Base-by-base conservation (phyloP, 1,139 yeast genomes). In the Magnusiomyces tetraspermus region DNA sequence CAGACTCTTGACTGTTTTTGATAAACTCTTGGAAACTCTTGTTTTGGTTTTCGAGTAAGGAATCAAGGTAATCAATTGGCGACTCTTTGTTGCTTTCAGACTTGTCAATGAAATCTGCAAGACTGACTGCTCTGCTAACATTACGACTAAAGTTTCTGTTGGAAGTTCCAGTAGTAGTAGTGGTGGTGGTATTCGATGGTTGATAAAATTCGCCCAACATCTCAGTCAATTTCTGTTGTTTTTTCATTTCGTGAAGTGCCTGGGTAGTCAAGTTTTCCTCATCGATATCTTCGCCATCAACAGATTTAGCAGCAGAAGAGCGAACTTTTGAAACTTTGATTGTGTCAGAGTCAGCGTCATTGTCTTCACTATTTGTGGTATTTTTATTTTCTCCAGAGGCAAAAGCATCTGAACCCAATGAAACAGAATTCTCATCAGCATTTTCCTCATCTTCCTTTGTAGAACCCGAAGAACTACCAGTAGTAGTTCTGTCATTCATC, bases 141-240 rank as follows among this genome's bases (percentile, higher is more conserved):
- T 36, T 36, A 10, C 40, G 40, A 19, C 45, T 23, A 15, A 17
- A 6, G 21, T 22, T 22, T 23, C 17, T 23, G 13, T 6, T 42
- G 23, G 31, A 23, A 23, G 28, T n/a, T 4, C 10, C 15, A 15
- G n/a, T 22, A 22, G 31, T n/a, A 42, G 21, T 38, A 19, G 43
- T 17, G 5, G 23, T 13, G 4, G 15, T 21, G 21, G 17, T 22
- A 23, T 26, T 6, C 13, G 17, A 33, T n/a, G 47, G 30, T 23
- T 44, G 42, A 30, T 56, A 53, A 8, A 53, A 51, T 15, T 43
- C 44, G 17, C 58, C 57, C 46, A 57, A 48, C 19, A 57, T 52
- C 37, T 57, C 58, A 30, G 51, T 49, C 58, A 57, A 53, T 46
- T 58, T 58, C 17, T 51, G 44, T 17, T 53, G 56, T 46, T 56